Evolutionary conservation across 306 rosid species (phyloP), one percentile per base, ranked within the genome.

Genomic region (Pyrus communis): DNA sequence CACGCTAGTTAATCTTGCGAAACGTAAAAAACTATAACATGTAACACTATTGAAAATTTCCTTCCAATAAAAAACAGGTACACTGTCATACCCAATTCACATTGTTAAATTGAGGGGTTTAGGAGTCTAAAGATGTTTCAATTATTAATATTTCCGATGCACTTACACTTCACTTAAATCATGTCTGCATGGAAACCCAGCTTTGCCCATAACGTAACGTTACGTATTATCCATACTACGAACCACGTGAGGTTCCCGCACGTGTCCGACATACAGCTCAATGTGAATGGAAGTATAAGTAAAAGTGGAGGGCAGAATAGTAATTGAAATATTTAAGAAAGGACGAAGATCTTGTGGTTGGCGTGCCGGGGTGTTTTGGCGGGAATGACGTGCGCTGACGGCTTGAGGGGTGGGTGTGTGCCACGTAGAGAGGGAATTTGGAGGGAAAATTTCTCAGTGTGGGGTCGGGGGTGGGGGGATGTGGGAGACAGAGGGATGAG

Each of bases 401-500:
- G 49, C 49, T 43, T 43, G 49, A 12, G 4, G 49, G 15, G 49
- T 43, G 15, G 46, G 55, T 8, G 10, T 12, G 38, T 22, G 90
- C 77, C 85, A 84, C 91, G 88, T 78, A 54, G 61, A 40, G 10
- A 45, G 22, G 7, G 61, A 52, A 68, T 67, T 84, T 80, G 86
- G 90, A 77, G 96, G 93, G 89, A 86, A 84, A 79, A 75, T 58
- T 75, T 22, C 17, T 2, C 65, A 75, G 77, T 18, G 83, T 81
- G 84, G 52, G 65, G 40, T 7, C 40, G 40, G 9, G 8, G 9
- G 40, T 7, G 9, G 7, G 59, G 78, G 68, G 73, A 23, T 14
- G 67, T 83, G 86, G 81, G 79, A 66, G 81, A 80, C 72, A 75
- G 81, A 70, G 59, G 17, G 81, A 58, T 62, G 15, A 25, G 40